Evolutionary conservation across 2,329 filamentous ascomycete genomes (phyloP).

Genomic region (Lanzia echinophila): DNA sequence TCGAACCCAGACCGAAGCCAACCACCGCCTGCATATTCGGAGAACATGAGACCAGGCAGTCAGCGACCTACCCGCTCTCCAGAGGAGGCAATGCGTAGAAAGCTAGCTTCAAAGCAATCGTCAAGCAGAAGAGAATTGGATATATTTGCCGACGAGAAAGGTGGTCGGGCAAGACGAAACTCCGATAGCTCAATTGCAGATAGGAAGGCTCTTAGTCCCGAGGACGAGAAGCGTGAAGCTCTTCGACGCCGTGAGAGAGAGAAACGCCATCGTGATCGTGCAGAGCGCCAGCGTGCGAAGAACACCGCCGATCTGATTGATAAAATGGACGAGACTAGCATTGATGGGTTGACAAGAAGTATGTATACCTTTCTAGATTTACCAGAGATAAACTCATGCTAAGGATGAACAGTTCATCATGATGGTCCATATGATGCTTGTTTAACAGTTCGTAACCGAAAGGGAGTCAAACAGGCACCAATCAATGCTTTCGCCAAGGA

Average conservation of each 20-base stretch:
- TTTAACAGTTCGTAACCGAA: conserved; percentile 87
- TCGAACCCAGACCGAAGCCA: conserved; percentile 41
- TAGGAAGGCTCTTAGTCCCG: conserved; percentile 43
- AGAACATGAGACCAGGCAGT: conserved; percentile 19
- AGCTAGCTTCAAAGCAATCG: conserved; percentile 33
- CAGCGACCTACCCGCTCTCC: conserved; percentile 61
- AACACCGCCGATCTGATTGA: conserved; percentile 78
- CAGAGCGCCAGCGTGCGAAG: conserved; percentile 35
- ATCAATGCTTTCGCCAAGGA: conserved; percentile 96
- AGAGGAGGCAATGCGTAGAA: conserved; percentile 55
- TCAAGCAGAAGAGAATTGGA: conserved; percentile 20
- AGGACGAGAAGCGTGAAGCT: conserved; percentile 38
- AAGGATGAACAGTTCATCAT: conserved; percentile 68
- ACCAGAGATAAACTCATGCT: neutral
- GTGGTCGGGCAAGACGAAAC: conserved; percentile 57
- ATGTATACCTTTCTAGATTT: conserved; percentile 36
- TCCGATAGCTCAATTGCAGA: conserved; percentile 69
- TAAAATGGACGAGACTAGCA: conserved; percentile 91
- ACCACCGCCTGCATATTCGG: conserved; percentile 29
- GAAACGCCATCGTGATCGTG: conserved; percentile 35
- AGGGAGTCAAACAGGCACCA: conserved; percentile 73
- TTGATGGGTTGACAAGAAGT: conserved; percentile 81
- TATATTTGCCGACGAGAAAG: conserved; percentile 32
- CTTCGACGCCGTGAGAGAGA: conserved; percentile 46
- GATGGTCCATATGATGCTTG: conserved; percentile 96